Base-by-base conservation (phyloP, 73 alveolate species). In the Blepharisma stoltei region DNA sequence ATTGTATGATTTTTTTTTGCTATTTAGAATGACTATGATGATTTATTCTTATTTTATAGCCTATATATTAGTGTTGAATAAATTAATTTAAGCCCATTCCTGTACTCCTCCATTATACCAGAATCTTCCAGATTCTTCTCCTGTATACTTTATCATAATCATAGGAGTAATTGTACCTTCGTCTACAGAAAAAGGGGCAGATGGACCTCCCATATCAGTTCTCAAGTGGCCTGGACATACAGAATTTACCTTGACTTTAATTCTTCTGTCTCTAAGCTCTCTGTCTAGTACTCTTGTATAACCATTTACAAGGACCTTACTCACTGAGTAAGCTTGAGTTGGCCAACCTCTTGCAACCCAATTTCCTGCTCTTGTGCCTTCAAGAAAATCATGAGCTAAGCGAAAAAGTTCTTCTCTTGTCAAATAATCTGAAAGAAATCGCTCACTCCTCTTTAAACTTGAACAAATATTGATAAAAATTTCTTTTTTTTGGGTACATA, bases 141-240 rank as follows among this genome's bases (percentile, higher is more conserved):
- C 21, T n/a, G 9, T 53, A 69, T 69, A 18, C 20, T 53, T 44
- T 9, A 69, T 46, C 11, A 69, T 21, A 18, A 9, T 11, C 20
- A 46, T 53, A 1, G 79, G 79, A 9, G 27, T 9, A 7, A 68
- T 54, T 4, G 69, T 54, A 21, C 92, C 92, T 50, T 84, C 92
- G 38, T 82, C 87, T 8, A 71, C 50, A 21, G 81, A 41, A 14
- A 81, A 66, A 7, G 85, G 85, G 1, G 92, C 92, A 9, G 69
- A 70, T 6, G 37, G 53, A 9, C 89, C 88, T 54, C 85, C 87
- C 87, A 80, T 80, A 75, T 80, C 87, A 43, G 87, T 80, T 49
- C 71, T 80, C 75, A 67, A 69, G 89, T 83, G 80, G 8, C 92
- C 92, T 20, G 92, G 92, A 55, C 69, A 77, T 6, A 84, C 65